A percentile compares a stretch with the other conserved stretches of the same genome.
Conservation (phyloP, 208 protist species). For the Entamoeba histolytica region DNA sequence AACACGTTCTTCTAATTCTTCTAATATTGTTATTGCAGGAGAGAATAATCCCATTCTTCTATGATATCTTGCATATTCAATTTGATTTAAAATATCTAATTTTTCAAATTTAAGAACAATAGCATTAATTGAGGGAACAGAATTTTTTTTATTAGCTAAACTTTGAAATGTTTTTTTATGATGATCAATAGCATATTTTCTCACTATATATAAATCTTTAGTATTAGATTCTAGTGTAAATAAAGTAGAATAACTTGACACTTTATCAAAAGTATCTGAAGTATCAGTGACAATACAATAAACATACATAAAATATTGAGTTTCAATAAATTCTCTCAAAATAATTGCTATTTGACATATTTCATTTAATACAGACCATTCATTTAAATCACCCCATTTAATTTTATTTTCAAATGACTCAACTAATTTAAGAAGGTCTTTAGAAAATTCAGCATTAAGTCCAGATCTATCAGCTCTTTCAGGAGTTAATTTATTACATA, state of each 20-base stretch:
- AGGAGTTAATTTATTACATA: neutral
- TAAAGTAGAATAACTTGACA: neutral
- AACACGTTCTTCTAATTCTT: neutral
- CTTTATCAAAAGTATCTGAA: neutral
- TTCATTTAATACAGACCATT: neutral
- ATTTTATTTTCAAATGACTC: neutral
- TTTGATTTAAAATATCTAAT: neutral
- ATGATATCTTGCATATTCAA: neutral
- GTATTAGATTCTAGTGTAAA: neutral
- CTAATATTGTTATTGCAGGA: neutral
- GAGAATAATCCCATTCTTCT: neutral
- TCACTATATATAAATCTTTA: neutral
- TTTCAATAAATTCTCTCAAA: neutral
- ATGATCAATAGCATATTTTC: neutral
- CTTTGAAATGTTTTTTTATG: neutral
- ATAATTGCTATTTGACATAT: neutral
- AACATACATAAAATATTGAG: neutral
- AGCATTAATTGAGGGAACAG: neutral
- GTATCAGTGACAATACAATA: neutral
- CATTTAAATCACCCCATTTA: neutral
- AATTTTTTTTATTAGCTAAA: neutral
- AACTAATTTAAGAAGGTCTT: neutral
- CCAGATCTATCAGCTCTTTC: neutral
- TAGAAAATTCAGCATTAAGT: neutral
- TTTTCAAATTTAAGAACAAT: neutral